These are phyloP conservation scores for Penicillium coprophilum DNA, from an alignment of 495 filamentous ascomycete species.

Conservation along the genomic window DNA sequence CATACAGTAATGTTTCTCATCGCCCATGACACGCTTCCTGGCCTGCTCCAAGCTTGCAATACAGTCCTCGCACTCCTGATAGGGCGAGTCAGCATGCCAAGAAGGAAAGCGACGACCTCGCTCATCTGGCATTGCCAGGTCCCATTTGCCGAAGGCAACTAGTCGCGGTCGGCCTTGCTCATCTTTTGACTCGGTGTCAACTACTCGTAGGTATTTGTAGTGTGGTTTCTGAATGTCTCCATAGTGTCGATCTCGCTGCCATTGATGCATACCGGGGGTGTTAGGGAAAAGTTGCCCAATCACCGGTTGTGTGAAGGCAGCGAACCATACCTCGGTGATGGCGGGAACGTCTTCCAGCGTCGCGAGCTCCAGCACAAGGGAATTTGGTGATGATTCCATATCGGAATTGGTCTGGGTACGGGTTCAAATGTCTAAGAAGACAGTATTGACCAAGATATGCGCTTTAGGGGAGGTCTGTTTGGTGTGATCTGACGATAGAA, in stretches of 20 bases:
- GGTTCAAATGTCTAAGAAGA: neutral
- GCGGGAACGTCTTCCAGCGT: constrained; percentile 27
- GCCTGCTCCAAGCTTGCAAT: constrained; percentile 18
- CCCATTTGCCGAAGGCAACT: constrained; percentile 32
- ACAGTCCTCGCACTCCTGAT: constrained; percentile 16
- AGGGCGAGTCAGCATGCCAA: constrained; percentile 24
- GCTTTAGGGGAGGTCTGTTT: neutral
- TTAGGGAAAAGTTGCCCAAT: constrained; percentile 23
- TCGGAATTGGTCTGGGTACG: neutral
- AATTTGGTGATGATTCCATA: neutral
- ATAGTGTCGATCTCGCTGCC: constrained; percentile 6
- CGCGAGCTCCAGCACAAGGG: constrained; percentile 18
- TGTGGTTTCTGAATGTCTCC: constrained; percentile 16
- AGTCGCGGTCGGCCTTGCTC: constrained; percentile 19
- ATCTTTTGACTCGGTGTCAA: constrained; percentile 20
- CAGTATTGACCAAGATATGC: neutral
- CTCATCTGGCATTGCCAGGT: constrained; percentile 19
- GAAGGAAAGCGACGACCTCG: constrained; percentile 28
- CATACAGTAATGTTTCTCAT: constrained; percentile 29
- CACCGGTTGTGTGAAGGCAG: constrained; percentile 23
- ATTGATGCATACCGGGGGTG: constrained; percentile 27
- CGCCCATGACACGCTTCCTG: constrained; percentile 23
- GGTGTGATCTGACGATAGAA: neutral
- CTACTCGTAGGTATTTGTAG: constrained; percentile 28
- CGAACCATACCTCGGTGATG: constrained; percentile 27